Conservation (phyloP, 768 basidiomycete species). For the Mycena rosella region DNA sequence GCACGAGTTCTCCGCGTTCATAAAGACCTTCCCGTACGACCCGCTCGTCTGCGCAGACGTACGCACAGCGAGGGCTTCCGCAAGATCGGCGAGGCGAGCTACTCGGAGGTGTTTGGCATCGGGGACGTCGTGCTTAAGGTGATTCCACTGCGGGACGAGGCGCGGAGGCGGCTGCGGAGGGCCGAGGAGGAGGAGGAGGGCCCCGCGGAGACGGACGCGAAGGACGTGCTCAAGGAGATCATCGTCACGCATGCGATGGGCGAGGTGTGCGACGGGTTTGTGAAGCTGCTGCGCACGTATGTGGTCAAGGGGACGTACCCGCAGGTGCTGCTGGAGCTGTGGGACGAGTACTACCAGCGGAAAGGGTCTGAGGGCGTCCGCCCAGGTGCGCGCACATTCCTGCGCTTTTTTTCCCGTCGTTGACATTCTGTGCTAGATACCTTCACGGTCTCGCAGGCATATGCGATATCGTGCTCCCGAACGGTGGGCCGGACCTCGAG, state of each 20-base stretch:
- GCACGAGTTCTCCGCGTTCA: slow-evolving; percentile 86
- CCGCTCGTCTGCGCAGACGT: slow-evolving; percentile 60
- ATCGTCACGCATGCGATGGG: slow-evolving; percentile 85
- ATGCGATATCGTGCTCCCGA: slow-evolving; percentile 92
- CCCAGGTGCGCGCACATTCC: slow-evolving; percentile 70
- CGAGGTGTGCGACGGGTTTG: slow-evolving; percentile 81
- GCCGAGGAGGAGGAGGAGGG: slow-evolving; percentile 57
- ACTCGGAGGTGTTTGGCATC: slow-evolving; percentile 95
- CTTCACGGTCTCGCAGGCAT: slow-evolving; percentile 82
- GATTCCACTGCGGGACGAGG: slow-evolving; percentile 78
- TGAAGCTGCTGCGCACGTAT: slow-evolving; percentile 84
- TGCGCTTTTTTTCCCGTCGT: neutral
- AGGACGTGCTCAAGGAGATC: slow-evolving; percentile 85
- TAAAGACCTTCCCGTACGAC: slow-evolving; percentile 83
- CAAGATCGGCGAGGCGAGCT: slow-evolving; percentile 97
- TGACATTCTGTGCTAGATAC: slow-evolving; percentile 62
- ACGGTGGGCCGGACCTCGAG: slow-evolving; percentile 94
- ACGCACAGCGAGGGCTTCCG: slow-evolving; percentile 58
- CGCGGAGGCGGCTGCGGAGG: slow-evolving; percentile 31
- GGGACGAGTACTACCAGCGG: slow-evolving; percentile 86
- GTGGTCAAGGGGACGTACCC: slow-evolving; percentile 92
- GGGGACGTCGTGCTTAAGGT: slow-evolving; percentile 93
- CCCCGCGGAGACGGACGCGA: slow-evolving; percentile 76
- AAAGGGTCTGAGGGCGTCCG: slow-evolving; percentile 88
- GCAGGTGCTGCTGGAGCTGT: slow-evolving; percentile 77